Evolutionary conservation across 345 rosid genomes (phyloP).

Genomic region (Euphorbia tirucalli): DNA sequence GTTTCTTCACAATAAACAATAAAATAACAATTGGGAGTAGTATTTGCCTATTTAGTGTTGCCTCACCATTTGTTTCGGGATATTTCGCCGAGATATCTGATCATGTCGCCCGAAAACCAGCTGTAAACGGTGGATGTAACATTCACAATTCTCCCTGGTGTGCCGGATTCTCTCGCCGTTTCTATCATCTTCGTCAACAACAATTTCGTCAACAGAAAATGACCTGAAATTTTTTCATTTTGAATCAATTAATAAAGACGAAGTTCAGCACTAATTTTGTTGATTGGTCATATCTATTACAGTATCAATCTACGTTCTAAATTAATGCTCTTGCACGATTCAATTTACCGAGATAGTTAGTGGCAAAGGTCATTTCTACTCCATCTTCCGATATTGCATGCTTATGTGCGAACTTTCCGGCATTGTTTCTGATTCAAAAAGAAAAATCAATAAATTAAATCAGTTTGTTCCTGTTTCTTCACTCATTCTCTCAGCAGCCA

Average conservation of each 20-base stretch:
- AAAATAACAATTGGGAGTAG: no score
- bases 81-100: constrained; percentile 64
- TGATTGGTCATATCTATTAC: no score
- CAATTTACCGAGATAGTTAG: constrained; percentile 79
- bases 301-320: not conserved
- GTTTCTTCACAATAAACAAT: not conserved
- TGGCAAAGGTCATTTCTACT: constrained; percentile 96
- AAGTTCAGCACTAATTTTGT: not conserved
- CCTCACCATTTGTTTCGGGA: constrained; percentile 65
- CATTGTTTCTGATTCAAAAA: constrained; percentile 69
- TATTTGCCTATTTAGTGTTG: no score
- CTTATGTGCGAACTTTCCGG: constrained; percentile 82
- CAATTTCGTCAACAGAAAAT: constrained; percentile 74
- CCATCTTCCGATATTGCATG: constrained; percentile 94
- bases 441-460: not conserved
- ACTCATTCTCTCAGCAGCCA: constrained; percentile 27
- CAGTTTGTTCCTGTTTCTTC: not conserved
- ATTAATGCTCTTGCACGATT: not conserved
- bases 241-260: no score
- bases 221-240: constrained; percentile 46
- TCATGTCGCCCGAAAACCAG: constrained; percentile 82
- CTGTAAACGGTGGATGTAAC: constrained; percentile 84
- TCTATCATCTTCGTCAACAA: constrained; percentile 63
- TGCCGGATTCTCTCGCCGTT: constrained; percentile 62
- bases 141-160: constrained; percentile 79